phyloP scores from a whole-genome alignment of 169 alveolate genomes.

The Plasmodium falciparum region DNA sequence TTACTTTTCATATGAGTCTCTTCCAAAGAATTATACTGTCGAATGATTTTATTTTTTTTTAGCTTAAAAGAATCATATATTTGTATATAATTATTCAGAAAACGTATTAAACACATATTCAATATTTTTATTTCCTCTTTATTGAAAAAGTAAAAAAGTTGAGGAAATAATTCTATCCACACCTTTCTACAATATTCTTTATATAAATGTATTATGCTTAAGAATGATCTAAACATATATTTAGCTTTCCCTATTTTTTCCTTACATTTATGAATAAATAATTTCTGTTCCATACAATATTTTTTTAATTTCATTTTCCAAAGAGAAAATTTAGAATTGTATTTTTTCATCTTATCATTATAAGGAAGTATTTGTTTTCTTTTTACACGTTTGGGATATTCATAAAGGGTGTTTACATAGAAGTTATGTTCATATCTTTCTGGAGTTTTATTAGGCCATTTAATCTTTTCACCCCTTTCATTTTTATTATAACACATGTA shows the following conservation, averaged over 20 bases:
- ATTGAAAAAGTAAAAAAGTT: slow-evolving; percentile 23
- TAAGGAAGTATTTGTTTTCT: background rate
- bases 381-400: background rate
- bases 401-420: background rate
- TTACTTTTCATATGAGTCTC: background rate
- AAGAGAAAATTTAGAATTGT: slow-evolving; percentile 16
- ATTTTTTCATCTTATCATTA: background rate
- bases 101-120: slow-evolving; percentile 38
- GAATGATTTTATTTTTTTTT: background rate
- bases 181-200: slow-evolving; percentile 46
- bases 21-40: background rate
- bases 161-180: slow-evolving; percentile 63
- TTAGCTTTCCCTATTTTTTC: slow-evolving; percentile 39
- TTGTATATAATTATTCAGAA: slow-evolving; percentile 43
- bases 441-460: background rate
- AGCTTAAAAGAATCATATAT: slow-evolving; percentile 15
- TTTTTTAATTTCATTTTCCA: slow-evolving; percentile 43
- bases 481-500: slow-evolving; percentile 7
- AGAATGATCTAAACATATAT: slow-evolving; percentile 55
- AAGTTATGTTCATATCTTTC: background rate
- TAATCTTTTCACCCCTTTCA: background rate
- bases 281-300: slow-evolving; percentile 51
- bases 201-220: slow-evolving; percentile 25
- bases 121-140: slow-evolving; percentile 29
- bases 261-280: slow-evolving; percentile 40